Evolutionary conservation across 371 early-diverging fungal species (phyloP).

Genomic region (Mortierella sp.): DNA sequence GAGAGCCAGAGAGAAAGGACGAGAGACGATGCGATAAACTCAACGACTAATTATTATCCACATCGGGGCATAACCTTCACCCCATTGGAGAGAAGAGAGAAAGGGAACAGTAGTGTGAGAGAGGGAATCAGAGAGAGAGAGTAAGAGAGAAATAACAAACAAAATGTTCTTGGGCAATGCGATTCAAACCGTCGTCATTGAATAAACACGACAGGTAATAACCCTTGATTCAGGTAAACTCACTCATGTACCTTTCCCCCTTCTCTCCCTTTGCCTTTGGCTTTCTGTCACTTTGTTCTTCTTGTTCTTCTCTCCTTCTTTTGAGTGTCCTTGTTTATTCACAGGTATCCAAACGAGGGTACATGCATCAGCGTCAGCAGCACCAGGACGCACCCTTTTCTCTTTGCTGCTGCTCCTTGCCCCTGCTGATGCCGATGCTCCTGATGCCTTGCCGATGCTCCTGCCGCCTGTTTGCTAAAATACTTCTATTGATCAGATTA

Average conservation of each 20-base stretch:
- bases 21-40: background rate
- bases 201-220: background rate
- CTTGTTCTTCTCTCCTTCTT: background rate
- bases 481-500: too few species aligned
- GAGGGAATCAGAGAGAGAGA: background rate
- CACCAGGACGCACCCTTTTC: too few species aligned
- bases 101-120: background rate
- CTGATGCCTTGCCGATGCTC: too few species aligned
- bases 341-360: slow-evolving; percentile 7
- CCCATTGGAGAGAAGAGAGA: background rate
- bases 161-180: background rate
- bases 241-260: background rate
- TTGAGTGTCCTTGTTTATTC: background rate
- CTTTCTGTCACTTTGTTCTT: background rate
- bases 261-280: background rate
- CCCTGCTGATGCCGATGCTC: too few species aligned
- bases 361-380: background rate
- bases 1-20: background rate
- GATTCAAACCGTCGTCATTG: background rate
- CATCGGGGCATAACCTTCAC: background rate
- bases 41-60: background rate
- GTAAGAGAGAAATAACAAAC: slow-evolving; percentile 3
- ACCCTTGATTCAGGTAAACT: background rate
- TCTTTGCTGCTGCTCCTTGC: too few species aligned
- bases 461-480: too few species aligned